These are phyloP conservation scores for Prunus armeniaca DNA, from an alignment of 306 rosid species.

Conservation along the genomic window DNA sequence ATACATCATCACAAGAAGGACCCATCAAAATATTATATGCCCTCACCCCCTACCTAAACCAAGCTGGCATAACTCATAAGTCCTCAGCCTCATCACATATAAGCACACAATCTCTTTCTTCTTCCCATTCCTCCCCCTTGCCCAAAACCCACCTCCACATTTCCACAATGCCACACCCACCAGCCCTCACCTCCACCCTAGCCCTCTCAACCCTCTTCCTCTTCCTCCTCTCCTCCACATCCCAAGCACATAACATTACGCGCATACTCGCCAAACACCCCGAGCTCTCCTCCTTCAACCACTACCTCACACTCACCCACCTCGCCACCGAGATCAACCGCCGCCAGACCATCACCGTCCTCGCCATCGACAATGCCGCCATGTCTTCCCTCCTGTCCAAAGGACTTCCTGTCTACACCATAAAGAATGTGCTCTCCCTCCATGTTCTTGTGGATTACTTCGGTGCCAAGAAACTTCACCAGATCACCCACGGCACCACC, in stretches of 20 bases:
- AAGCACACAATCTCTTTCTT: conserved; percentile 6
- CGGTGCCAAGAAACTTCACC: conserved; percentile 87
- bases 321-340: conserved; percentile 91
- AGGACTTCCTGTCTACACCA: conserved; percentile 53
- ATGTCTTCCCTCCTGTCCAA: conserved; percentile 67
- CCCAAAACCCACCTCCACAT: background rate
- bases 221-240: conserved; percentile 19
- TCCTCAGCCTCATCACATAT: background rate
- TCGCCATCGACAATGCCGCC: conserved; percentile 81
- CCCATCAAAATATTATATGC: conserved; percentile 13
- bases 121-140: background rate
- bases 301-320: conserved; percentile 84
- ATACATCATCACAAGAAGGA: background rate
- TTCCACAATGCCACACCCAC: conserved; percentile 15
- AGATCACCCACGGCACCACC: conserved; percentile 66
- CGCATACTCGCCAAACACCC: conserved; percentile 69
- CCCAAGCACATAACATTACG: conserved; percentile 68
- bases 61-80: conserved; percentile 22
- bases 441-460: conserved; percentile 87
- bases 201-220: conserved; percentile 25
- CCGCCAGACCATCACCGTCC: conserved; percentile 88
- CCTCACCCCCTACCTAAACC: conserved; percentile 16
- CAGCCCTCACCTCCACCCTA: conserved; percentile 8
- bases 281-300: conserved; percentile 75
- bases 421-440: conserved; percentile 81